A percentile compares a stretch with the other conserved stretches of the same genome.
phyloP scores from a whole-genome alignment of 2,329 filamentous ascomycete species.

The Rutstroemia sp. region DNA sequence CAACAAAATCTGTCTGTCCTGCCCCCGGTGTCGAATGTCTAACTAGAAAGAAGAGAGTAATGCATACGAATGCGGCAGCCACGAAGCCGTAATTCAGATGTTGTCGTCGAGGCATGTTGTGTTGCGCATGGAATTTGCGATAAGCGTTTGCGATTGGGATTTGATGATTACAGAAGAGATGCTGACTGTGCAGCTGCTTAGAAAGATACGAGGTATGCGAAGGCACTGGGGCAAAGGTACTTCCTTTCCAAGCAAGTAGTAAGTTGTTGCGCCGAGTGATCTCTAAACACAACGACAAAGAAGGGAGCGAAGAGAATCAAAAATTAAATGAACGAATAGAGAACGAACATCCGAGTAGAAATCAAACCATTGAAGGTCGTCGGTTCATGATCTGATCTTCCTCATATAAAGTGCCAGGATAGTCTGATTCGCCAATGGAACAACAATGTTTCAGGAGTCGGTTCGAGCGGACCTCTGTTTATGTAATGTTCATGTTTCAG shows the following conservation, averaged over 20 bases:
- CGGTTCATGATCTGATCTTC: neutral
- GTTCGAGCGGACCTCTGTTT: neutral
- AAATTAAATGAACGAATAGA: neutral
- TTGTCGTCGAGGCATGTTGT: slow-evolving; percentile 31
- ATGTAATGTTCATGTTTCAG: neutral
- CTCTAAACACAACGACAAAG: neutral
- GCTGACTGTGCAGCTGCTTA: neutral
- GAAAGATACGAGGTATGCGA: neutral
- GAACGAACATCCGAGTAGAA: neutral
- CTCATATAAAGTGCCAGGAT: neutral
- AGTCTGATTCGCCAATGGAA: neutral
- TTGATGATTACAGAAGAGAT: neutral
- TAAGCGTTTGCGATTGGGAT: neutral
- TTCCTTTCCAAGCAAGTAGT: too few relatives aligned
- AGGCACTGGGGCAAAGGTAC: too few relatives aligned
- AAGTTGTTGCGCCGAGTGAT: too few relatives aligned
- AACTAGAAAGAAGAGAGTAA: slow-evolving; percentile 10
- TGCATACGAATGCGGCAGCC: slow-evolving; percentile 51
- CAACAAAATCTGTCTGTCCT: slow-evolving; percentile 15
- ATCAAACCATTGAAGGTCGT: neutral
- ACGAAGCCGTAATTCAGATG: slow-evolving; percentile 46
- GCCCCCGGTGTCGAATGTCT: slow-evolving; percentile 5
- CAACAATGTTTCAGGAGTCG: neutral
- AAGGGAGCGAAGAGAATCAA: neutral
- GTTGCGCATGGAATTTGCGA: neutral